Conservation (phyloP, 2,329 filamentous ascomycete species). For the Phyllosticta ampelicida region DNA sequence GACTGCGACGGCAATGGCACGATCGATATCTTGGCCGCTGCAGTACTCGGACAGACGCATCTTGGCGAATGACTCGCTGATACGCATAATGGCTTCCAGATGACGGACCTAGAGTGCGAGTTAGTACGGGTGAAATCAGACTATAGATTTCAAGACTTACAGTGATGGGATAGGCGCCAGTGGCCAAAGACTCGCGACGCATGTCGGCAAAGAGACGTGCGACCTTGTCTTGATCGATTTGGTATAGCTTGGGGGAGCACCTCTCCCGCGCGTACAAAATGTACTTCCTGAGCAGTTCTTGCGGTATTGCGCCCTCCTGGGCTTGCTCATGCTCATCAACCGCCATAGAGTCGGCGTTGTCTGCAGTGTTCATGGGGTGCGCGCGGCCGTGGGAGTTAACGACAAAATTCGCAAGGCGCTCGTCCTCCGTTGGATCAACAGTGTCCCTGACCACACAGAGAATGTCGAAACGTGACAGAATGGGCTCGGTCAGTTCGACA, state of each 20-base stretch:
- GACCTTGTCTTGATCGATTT: constrained; percentile 97
- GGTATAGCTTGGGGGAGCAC: constrained; percentile 83
- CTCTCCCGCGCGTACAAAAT: constrained; percentile 90
- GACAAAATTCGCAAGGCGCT: constrained; percentile 87
- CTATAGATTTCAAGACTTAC: constrained; percentile 45
- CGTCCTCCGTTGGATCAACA: constrained; percentile 84
- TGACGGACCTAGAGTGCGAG: constrained; percentile 66
- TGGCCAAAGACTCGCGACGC: constrained; percentile 83
- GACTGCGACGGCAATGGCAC: constrained; percentile 91
- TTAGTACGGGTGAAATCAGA: background rate
- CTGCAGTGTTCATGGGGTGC: constrained; percentile 48
- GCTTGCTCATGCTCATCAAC: constrained; percentile 45
- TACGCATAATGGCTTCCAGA: constrained; percentile 91
- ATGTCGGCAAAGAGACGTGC: constrained; percentile 92
- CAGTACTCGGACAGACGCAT: constrained; percentile 98
- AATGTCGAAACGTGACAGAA: constrained; percentile 95
- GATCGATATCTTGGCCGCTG: constrained; percentile 80
- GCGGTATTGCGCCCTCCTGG: constrained; percentile 64
- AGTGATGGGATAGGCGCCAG: constrained; percentile 94
- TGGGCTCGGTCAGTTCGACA: constrained; percentile 92
- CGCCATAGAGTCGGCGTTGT: constrained; percentile 45
- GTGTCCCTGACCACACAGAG: constrained; percentile 93
- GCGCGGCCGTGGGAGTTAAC: constrained; percentile 88
- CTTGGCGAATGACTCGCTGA: constrained; percentile 86
- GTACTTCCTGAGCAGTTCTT: constrained; percentile 88